Evolutionary conservation across 129 eudicot species (phyloP).

Genomic region (Chrysanthemum makinoi): DNA sequence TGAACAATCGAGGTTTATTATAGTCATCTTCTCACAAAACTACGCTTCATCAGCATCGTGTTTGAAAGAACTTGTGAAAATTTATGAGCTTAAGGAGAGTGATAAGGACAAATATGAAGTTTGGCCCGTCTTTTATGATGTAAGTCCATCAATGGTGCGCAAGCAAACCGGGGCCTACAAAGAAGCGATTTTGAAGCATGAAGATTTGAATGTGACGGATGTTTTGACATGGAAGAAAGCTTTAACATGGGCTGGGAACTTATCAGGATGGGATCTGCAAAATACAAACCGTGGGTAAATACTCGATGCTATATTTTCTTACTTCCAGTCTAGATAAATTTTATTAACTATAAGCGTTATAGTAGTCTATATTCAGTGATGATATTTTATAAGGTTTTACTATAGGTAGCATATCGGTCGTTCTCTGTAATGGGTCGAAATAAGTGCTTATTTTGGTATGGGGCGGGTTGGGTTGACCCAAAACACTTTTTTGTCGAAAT

Average conservation of each 20-base stretch:
- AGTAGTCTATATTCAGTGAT: not conserved
- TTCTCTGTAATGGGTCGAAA: not conserved
- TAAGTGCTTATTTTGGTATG: not conserved
- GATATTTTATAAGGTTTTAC: not conserved
- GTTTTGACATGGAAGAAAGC: constrained; percentile 28
- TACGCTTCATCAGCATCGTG: constrained; percentile 39
- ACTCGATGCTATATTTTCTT: not conserved
- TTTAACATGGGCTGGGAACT: constrained; percentile 24
- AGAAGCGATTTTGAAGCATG: constrained; percentile 29
- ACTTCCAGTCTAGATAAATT: not conserved
- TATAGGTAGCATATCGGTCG: not conserved
- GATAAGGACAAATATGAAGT: constrained; percentile 31
- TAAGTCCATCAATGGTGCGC: constrained; percentile 30
- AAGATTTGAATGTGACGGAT: constrained; percentile 15
- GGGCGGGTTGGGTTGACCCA: not conserved
- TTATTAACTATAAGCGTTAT: not conserved
- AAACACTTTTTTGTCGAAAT: not conserved
- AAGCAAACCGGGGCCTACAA: constrained; percentile 30
- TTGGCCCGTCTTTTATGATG: constrained; percentile 40
- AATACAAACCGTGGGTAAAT: constrained; percentile 26
- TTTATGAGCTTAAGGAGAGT: constrained; percentile 30
- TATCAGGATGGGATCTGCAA: constrained; percentile 37
- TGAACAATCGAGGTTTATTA: constrained; percentile 28
- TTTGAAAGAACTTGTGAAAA: constrained; percentile 41
- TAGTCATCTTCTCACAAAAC: constrained; percentile 39